Conservation (phyloP, 2,329 filamentous ascomycete species). For the Ilyonectria destructans region DNA sequence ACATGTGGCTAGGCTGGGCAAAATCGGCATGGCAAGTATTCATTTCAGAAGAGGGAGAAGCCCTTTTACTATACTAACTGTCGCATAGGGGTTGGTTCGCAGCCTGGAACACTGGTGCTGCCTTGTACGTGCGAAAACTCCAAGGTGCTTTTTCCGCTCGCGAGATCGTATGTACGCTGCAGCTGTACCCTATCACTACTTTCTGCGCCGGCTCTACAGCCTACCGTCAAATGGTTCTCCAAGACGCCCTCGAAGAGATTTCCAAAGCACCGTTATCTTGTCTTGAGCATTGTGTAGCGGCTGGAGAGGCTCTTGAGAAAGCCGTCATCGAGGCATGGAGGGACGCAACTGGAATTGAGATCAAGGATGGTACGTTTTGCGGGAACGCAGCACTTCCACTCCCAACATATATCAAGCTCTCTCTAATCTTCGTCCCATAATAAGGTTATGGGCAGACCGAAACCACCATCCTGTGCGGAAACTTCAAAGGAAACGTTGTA, state of each 20-base stretch:
- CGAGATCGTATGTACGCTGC: neutral
- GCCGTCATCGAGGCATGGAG: neutral
- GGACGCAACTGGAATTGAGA: neutral
- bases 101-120: neutral
- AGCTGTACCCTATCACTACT: neutral
- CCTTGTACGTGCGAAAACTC: neutral
- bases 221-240: neutral
- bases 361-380: neutral
- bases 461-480: neutral
- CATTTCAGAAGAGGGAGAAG: neutral
- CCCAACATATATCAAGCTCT: neutral
- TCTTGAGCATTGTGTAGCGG: neutral
- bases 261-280: neutral
- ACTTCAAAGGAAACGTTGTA: neutral
- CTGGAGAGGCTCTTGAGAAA: neutral
- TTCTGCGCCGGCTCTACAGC: neutral
- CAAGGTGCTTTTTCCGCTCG: neutral
- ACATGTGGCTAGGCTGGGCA: neutral
- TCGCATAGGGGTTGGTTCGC: neutral
- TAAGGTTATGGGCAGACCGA: neutral
- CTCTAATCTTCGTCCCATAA: neutral
- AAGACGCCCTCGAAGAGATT: neutral
- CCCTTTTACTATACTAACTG: neutral
- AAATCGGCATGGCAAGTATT: neutral
- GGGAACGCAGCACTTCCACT: neutral